Base-by-base conservation (phyloP, 2,329 filamentous ascomycete species). In the Penicillium sp. region DNA sequence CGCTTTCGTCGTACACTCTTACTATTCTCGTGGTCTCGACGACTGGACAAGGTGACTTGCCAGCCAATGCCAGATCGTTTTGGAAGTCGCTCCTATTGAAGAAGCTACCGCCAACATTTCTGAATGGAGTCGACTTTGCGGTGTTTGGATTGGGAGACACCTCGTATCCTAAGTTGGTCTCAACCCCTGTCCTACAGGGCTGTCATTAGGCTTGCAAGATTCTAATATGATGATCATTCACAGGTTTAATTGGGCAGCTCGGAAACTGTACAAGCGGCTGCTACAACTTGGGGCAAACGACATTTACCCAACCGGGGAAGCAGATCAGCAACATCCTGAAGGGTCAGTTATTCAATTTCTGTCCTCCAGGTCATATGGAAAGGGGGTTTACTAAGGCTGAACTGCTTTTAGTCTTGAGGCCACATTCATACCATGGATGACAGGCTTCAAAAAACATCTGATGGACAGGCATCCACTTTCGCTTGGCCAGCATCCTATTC, bases 111-210 rank as follows among this genome's bases (percentile, higher is more conserved):
- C 76, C 83, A 3, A 81, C 79, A 12, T 90, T 84, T 59, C 73
- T 98, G 35, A 65, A 74, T 34, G 76, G 78, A 32, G 73, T 95
- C 52, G 77, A 74, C 1, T 97, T 95, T 69, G 85, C 88, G 3
- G 86, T 85, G 0, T 95, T 97, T 74, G 93, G 93, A 0, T 77
- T 97, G 1, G 93, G 93, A 0, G 93, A 98, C 68, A 95, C 87
- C 62, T 95, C 90, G 1, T 98, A 98, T 75, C 79, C 86, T 47
- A 91, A 94, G 84, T 93, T 18, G 18, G 18, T 18, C 3, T 18
- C 18, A 18, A 18, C 18, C 18, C 18, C 18, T 18, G 18, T 18
- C 18, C 18, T 1, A 18, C 18, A 18, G 18, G 18, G 18, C 18
- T 18, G 18, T 18, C 18, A 18, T 18, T 18, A 18, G 18, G 1